Evolutionary conservation across 1,139 yeast species (phyloP).

Genomic region (Diutina mesorugosa): DNA sequence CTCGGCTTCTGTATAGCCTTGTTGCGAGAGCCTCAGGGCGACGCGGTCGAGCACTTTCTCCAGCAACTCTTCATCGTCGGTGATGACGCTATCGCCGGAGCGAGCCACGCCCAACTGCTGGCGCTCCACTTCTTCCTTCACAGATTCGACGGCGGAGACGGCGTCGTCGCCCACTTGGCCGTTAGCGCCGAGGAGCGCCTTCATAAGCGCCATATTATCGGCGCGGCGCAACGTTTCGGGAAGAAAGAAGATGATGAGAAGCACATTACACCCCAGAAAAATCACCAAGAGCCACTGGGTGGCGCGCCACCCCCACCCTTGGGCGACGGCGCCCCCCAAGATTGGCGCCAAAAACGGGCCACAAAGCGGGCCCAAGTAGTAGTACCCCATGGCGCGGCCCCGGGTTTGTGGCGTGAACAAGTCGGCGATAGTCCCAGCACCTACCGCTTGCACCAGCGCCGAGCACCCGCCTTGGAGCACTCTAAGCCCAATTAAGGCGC

Average conservation of each 20-base stretch:
- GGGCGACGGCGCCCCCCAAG: conserved; percentile 64
- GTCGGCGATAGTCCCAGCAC: conserved; percentile 82
- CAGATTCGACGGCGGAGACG: background rate
- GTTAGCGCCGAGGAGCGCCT: conserved; percentile 2
- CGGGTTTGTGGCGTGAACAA: conserved; percentile 54
- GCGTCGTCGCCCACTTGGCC: background rate
- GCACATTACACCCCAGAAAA: conserved; percentile 41
- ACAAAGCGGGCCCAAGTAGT: conserved; percentile 67
- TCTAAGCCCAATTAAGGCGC: conserved; percentile 53
- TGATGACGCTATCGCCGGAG: background rate
- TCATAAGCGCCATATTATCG: conserved; percentile 29
- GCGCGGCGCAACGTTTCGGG: conserved; percentile 67
- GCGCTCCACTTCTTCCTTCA: background rate
- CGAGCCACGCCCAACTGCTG: background rate
- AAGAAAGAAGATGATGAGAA: conserved; percentile 38
- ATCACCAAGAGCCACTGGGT: conserved; percentile 80
- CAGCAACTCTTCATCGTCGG: background rate
- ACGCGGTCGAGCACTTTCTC: background rate
- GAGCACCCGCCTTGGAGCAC: conserved; percentile 63
- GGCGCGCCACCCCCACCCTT: conserved; percentile 77
- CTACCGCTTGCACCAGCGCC: conserved; percentile 80
- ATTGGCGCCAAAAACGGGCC: conserved; percentile 80
- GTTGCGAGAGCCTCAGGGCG: background rate
- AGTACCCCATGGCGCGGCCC: conserved; percentile 73
- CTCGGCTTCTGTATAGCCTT: background rate